phyloP scores from a whole-genome alignment of 2,329 filamentous ascomycete species.

The Aspergillus candidus region DNA sequence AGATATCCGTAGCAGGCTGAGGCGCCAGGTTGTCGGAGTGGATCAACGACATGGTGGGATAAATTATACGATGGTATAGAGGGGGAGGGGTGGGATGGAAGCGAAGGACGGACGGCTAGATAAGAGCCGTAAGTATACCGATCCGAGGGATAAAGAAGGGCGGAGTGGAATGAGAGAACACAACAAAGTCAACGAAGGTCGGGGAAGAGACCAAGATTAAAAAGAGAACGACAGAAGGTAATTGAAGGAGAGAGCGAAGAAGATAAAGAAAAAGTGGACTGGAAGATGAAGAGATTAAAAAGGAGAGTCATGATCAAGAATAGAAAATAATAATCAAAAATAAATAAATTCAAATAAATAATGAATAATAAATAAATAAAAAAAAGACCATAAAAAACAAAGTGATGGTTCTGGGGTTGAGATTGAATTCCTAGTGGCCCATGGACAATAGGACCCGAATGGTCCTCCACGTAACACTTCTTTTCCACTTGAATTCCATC shows the following conservation, averaged over 20 bases:
- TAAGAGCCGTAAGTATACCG: constrained; percentile 5
- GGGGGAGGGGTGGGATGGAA: background rate
- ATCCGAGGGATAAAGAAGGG: constrained; percentile 3
- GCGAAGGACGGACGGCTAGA: constrained; percentile 4
- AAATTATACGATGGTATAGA: background rate
- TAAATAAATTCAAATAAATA: constrained; percentile 1
- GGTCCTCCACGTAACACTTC: too few relatives aligned
- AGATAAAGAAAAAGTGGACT: constrained; percentile 13
- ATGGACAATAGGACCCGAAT: too few relatives aligned
- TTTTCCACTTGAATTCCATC: too few relatives aligned
- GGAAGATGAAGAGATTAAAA: constrained; percentile 14
- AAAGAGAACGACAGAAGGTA: constrained; percentile 9
- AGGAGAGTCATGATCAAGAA: constrained; percentile 14
- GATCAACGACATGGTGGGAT: constrained; percentile 27
- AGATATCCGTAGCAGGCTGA: constrained; percentile 39
- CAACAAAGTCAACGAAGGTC: constrained; percentile 17
- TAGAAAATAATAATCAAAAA: constrained; percentile 1
- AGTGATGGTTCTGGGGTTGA: background rate
- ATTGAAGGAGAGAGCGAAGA: constrained; percentile 5
- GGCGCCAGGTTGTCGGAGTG: constrained; percentile 35
- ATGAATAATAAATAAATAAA: background rate
- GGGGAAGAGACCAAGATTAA: constrained; percentile 8
- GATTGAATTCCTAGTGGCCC: too few relatives aligned
- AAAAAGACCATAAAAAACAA: background rate
- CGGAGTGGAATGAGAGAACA: background rate